A percentile compares a stretch with the other conserved stretches of the same genome.
phyloP scores from a whole-genome alignment of 257 asterid genomes.

The Salvia miltiorrhiza region DNA sequence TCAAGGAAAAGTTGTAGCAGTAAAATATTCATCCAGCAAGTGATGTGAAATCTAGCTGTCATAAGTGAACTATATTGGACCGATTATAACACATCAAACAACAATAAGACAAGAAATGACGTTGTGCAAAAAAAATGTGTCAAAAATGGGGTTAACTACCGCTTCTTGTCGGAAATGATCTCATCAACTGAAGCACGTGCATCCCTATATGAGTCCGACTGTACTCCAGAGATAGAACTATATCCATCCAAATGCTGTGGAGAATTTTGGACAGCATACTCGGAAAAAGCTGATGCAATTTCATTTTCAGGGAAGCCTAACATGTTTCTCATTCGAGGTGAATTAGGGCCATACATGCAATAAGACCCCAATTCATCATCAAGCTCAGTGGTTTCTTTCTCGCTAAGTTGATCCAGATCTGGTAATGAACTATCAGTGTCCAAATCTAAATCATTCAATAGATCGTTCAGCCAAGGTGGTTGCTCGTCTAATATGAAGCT shows the following conservation, averaged over 20 bases:
- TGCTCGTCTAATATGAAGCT: conserved; percentile 54
- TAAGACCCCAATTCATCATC: conserved; percentile 47
- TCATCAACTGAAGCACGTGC: conserved; percentile 34
- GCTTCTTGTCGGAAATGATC: conserved; percentile 39
- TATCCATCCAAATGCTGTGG: conserved; percentile 42
- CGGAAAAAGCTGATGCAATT: conserved; percentile 61
- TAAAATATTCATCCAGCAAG: not conserved
- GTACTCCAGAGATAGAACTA: conserved; percentile 35
- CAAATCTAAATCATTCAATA: conserved; percentile 53
- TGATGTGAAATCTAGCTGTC: not conserved
- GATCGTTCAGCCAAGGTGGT: conserved; percentile 69
- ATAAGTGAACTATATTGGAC: not conserved
- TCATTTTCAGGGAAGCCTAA: conserved; percentile 48
- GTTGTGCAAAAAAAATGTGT: conserved; percentile 12
- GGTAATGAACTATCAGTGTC: conserved; percentile 32
- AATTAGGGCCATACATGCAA: conserved; percentile 73
- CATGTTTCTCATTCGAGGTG: conserved; percentile 65
- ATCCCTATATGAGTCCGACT: conserved; percentile 27
- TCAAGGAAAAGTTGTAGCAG: not conserved
- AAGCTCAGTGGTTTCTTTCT: conserved; percentile 34
- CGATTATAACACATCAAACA: not conserved
- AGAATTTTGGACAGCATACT: conserved; percentile 45
- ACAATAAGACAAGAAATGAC: not conserved
- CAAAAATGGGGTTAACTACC: conserved; percentile 42
- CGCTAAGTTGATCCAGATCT: conserved; percentile 31